phyloP scores from a whole-genome alignment of 768 basidiomycete genomes.

The Rhizopogon rudus region DNA sequence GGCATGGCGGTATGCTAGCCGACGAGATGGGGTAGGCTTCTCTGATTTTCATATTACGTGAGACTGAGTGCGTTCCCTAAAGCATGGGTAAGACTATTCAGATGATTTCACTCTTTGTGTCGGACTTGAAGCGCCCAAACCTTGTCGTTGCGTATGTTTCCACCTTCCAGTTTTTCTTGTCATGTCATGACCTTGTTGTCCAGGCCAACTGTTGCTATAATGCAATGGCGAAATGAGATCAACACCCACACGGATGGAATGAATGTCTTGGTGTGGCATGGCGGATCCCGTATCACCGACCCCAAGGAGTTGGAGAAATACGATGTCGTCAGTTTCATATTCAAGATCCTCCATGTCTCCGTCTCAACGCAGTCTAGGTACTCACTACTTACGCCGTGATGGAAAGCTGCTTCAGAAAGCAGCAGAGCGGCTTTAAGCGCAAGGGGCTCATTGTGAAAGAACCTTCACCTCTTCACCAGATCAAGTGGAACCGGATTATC shows the following conservation, averaged over 20 bases:
- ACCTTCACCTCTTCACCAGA: constrained; percentile 76
- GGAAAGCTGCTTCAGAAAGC: constrained; percentile 90
- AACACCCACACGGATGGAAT: constrained; percentile 77
- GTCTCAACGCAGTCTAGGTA: constrained; percentile 40
- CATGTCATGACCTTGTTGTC: neutral
- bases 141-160: constrained; percentile 84
- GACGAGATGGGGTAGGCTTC: constrained; percentile 84
- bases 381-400: constrained; percentile 85
- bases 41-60: constrained; percentile 5
- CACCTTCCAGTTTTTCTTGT: neutral
- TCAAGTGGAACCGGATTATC: constrained; percentile 81
- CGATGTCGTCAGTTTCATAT: constrained; percentile 63
- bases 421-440: constrained; percentile 88
- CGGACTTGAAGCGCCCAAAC: constrained; percentile 75
- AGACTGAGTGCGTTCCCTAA: constrained; percentile 4
- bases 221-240: constrained; percentile 95
- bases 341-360: neutral
- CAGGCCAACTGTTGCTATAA: constrained; percentile 50
- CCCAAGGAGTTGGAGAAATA: constrained; percentile 68
- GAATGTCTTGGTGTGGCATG: constrained; percentile 92
- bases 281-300: constrained; percentile 64
- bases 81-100: constrained; percentile 98
- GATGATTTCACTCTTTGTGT: constrained; percentile 84
- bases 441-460: constrained; percentile 83
- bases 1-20: constrained; percentile 91